Conservation (phyloP, 495 filamentous ascomycete species). For the Penicillium ochrochloron region DNA sequence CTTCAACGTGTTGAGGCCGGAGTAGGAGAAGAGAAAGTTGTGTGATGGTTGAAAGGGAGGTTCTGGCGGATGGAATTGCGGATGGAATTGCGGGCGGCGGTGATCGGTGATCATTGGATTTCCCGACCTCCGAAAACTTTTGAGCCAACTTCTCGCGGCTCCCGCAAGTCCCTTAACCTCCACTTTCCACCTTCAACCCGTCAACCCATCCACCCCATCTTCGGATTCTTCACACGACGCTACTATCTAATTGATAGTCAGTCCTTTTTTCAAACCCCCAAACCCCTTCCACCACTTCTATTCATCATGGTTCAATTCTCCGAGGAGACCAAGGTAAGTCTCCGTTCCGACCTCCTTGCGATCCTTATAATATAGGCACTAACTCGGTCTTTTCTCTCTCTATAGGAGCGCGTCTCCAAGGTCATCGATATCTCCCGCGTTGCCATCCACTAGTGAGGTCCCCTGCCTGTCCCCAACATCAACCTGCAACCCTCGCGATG, state of each 20-base stretch:
- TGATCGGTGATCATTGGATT: slow-evolving; percentile 21
- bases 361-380: background rate
- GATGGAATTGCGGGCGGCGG: background rate
- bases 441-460: slow-evolving; percentile 88
- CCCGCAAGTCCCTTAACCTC: slow-evolving; percentile 14
- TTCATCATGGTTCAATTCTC: slow-evolving; percentile 82
- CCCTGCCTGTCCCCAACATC: slow-evolving; percentile 3
- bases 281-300: slow-evolving; percentile 6
- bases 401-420: slow-evolving; percentile 92
- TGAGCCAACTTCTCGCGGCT: slow-evolving; percentile 25
- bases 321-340: slow-evolving; percentile 88
- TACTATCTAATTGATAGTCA: background rate
- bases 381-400: slow-evolving; percentile 20
- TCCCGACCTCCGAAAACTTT: slow-evolving; percentile 43
- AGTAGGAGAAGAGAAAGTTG: background rate
- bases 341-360: slow-evolving; percentile 7
- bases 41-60: slow-evolving; percentile 3
- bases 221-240: background rate
- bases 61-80: slow-evolving; percentile 1
- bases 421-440: slow-evolving; percentile 92
- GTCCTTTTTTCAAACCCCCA: background rate
- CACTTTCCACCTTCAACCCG: slow-evolving; percentile 15
- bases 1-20: background rate
- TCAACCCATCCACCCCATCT: background rate
- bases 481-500: background rate